These are phyloP conservation scores for Scleroderma citrinum DNA, from an alignment of 768 basidiomycete genomes.

Conservation along the genomic window DNA sequence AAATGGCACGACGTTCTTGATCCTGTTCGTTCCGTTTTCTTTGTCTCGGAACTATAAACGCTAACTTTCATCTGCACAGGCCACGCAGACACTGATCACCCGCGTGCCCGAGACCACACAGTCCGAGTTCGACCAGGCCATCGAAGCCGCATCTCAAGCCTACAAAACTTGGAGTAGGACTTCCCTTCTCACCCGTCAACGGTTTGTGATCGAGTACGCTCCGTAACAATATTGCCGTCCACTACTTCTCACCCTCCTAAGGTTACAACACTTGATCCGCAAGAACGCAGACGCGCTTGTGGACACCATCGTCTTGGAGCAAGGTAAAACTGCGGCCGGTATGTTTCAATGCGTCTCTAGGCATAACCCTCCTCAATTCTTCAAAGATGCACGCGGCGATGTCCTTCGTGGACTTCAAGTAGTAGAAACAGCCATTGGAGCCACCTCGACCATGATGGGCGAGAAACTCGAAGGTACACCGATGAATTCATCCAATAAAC, in stretches of 20 bases:
- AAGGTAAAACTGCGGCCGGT: conserved; percentile 92
- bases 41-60: no score
- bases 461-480: conserved; percentile 83
- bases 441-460: conserved; percentile 81
- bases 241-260: conserved; percentile 25
- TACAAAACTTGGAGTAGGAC: conserved; percentile 87
- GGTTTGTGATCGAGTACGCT: conserved; percentile 81
- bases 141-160: conserved; percentile 76
- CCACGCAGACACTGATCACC: conserved; percentile 86
- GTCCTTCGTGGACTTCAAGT: conserved; percentile 90
- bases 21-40: conserved; percentile 60
- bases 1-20: conserved; percentile 87
- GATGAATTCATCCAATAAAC: background rate
- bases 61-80: conserved; percentile 38
- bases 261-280: conserved; percentile 83
- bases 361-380: background rate
- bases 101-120: conserved; percentile 85
- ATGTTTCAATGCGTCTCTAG: conserved; percentile 8
- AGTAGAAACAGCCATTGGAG: conserved; percentile 71
- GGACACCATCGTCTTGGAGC: conserved; percentile 85
- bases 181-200: conserved; percentile 80
- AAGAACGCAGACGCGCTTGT: conserved; percentile 84
- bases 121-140: conserved; percentile 77
- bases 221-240: background rate
- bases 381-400: conserved; percentile 88